Conservation (phyloP, 73 alveolate species). For the Symbiodinium pilosum region DNA sequence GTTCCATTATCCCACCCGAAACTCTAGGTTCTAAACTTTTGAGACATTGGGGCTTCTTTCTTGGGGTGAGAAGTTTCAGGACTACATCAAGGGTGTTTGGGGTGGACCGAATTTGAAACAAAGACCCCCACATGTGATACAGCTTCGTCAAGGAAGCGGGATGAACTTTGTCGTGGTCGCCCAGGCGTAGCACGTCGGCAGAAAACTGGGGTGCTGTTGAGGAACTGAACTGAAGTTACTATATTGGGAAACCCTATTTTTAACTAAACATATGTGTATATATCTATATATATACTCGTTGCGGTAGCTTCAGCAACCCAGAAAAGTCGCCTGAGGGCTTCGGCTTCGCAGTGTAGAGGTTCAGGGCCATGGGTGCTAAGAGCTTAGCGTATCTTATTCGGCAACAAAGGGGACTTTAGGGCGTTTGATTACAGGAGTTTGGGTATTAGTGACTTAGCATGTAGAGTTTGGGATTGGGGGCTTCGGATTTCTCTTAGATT, state of each 20-base stretch:
- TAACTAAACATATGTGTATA: too few relatives aligned
- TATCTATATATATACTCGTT: too few relatives aligned
- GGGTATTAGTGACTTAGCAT: background rate
- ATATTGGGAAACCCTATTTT: too few relatives aligned
- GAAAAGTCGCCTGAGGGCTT: too few relatives aligned
- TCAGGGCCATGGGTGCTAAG: background rate
- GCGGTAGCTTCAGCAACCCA: too few relatives aligned
- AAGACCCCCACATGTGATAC: too few relatives aligned
- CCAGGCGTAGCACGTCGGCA: background rate
- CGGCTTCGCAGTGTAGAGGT: background rate
- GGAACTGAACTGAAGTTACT: too few relatives aligned
- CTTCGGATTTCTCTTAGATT: too few relatives aligned
- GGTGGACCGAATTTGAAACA: background rate
- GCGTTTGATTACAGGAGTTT: background rate
- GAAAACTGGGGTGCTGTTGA: too few relatives aligned
- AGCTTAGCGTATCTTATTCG: background rate
- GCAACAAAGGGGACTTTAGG: background rate
- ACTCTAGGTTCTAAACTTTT: too few relatives aligned
- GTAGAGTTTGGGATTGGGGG: too few relatives aligned
- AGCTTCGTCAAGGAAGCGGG: background rate
- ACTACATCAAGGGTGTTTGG: background rate
- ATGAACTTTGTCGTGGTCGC: constrained; percentile 6
- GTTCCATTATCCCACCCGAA: too few relatives aligned
- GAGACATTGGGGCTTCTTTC: background rate
- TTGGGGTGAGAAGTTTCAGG: background rate